Base-by-base conservation (phyloP, 331 rosid genomes). In the Erythrophleum ivorense region DNA sequence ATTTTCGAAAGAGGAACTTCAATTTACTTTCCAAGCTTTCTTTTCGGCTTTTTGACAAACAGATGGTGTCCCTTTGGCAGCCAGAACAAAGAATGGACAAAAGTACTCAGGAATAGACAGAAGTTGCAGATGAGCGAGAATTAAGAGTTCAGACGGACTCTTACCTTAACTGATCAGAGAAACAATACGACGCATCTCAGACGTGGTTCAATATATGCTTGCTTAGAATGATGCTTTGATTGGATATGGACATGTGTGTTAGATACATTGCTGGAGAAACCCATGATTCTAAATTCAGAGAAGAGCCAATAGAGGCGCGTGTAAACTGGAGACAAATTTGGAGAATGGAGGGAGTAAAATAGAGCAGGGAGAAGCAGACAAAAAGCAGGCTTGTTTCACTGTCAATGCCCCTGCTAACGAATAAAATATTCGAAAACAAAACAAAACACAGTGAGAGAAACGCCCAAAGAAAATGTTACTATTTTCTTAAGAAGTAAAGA, bases 331-430 rank as follows among this genome's bases (percentile, higher is more conserved):
- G 85, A 84, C 79, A 81, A 85, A 85, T 77, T 86, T 76, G 78
- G 21, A 78, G 89, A 88, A 91, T 83, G 90, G 73, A 79, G 84
- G 69, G 78, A 50, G 90, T 69, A 76, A 84, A 87, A 90, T 41
- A 82, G 84, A 78, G 80, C 84, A 77, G 65, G 68, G 80, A 87
- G 92, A 89, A 88, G 76, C 80, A 85, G 94, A 89, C 94, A 89
- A 92, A 80, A 91, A 87, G 90, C 77, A 85, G 57, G 84, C 90
- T 86, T 63, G 90, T 88, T 87, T 90, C 96, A 83, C 93, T 81
- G 91, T 87, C 94, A 89, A 84, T 69, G 70, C 83, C 84, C 18
- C 78, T 55, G 40, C 66, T 8, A 67, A 43, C 31, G 24, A 72
- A 81, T 50, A 50, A 76, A 49, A 48, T 43, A 29, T 24, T 73